Evolutionary conservation across 257 asterid genomes (phyloP), one percentile per base, ranked within the genome.

Genomic region (Ligustrum vulgare): DNA sequence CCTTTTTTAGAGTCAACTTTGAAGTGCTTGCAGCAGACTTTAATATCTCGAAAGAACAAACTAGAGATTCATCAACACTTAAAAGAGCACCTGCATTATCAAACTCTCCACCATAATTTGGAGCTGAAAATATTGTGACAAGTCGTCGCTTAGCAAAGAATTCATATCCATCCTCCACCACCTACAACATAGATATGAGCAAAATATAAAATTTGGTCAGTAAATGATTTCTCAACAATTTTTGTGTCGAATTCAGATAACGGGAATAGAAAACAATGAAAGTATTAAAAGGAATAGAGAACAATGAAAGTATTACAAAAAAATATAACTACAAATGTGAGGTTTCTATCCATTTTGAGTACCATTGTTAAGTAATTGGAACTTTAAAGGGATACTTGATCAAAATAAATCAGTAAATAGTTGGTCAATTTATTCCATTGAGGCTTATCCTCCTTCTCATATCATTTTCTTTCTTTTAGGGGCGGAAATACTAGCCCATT

Each of bases 111-210:
- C 95, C 91, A 18, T 91, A 91, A 78, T 91, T 91, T 13, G 97
- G 97, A 77, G 95, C 93, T 5, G 95, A 89, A 67, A 89, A 89
- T 75, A 91, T 80, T 3, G 91, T 91, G 51, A 89, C 92, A 41
- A 90, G 83, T 80, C 89, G 82, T 80, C 96, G 83, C 66, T 86
- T 87, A 37, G 96, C 96, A 70, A 91, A 91, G 87, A 91, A 91
- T 83, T 91, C 97, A 18, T 90, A 91, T 13, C 97, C 97, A 82
- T 91, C 97, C 82, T 91, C 97, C 77, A 91, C 97, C 1, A 91
- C 97, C 97, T 91, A 69, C 72, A 70, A 49, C 67, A 67, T 15
- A 41, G 51, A 47, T 68, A 49, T 33, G 25, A 3, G 9, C 35
- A 39, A n/a, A 70, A 1, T 22, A 79, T 51, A 51, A 45, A 34